Percentiles rank a stretch among this genome's conserved stretches.
Conservation (phyloP, 306 rosid genomes). For the Amphicarpaea edgeworthii region DNA sequence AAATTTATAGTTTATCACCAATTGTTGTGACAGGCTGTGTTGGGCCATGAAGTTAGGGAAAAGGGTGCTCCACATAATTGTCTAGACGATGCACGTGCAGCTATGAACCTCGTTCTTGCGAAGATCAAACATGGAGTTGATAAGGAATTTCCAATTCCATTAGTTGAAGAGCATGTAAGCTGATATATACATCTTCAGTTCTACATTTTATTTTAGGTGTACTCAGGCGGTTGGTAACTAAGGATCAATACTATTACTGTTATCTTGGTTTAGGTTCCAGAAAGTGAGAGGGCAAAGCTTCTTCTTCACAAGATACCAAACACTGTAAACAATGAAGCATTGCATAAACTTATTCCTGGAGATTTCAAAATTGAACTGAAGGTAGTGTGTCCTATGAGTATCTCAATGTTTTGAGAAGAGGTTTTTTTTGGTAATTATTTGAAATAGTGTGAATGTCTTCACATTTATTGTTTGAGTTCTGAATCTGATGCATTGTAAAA, state of each 20-base stretch:
- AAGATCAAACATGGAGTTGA: slow-evolving; percentile 66
- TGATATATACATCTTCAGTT: slow-evolving; percentile 22
- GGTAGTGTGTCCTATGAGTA: slow-evolving; percentile 57
- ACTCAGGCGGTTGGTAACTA: slow-evolving; percentile 25
- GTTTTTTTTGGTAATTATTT: slow-evolving; percentile 25
- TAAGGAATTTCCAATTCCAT: slow-evolving; percentile 46
- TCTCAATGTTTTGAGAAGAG: slow-evolving; percentile 15
- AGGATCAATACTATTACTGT: not conserved
- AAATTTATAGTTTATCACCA: slow-evolving; percentile 22
- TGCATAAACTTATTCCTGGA: slow-evolving; percentile 63
- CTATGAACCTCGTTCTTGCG: slow-evolving; percentile 91
- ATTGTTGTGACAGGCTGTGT: slow-evolving; percentile 61
- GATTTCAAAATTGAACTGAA: slow-evolving; percentile 62
- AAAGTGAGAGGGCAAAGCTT: slow-evolving; percentile 63
- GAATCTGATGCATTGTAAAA: slow-evolving; percentile 15
- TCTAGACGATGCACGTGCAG: slow-evolving; percentile 83
- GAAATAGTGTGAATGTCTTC: slow-evolving; percentile 12
- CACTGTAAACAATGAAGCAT: slow-evolving; percentile 56
- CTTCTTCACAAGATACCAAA: slow-evolving; percentile 72
- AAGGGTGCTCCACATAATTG: slow-evolving; percentile 83
- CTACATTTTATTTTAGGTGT: not conserved
- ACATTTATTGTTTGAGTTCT: slow-evolving; percentile 34
- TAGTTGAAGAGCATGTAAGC: slow-evolving; percentile 67
- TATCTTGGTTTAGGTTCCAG: slow-evolving; percentile 57
- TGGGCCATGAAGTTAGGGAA: slow-evolving; percentile 71